A percentile compares a stretch with the other conserved stretches of the same genome.
These are phyloP conservation scores for Salix koriyanagi DNA, from an alignment of 345 rosid species.

Conservation along the genomic window DNA sequence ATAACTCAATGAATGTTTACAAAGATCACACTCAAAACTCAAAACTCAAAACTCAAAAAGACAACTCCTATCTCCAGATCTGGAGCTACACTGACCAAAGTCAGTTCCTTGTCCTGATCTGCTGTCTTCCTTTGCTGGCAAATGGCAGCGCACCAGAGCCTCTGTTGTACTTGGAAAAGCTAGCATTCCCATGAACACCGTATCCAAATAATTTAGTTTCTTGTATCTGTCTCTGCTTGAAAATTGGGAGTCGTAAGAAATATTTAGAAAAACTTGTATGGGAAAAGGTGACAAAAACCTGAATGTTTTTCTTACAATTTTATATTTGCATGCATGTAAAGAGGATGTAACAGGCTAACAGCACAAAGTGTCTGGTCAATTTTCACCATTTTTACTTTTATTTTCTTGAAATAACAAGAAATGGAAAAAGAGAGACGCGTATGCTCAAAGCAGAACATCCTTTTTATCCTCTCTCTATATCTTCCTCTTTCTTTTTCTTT, in stretches of 20 bases:
- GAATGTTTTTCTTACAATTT: slow-evolving; percentile 14
- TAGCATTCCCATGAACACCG: slow-evolving; percentile 8
- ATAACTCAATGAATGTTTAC: background rate
- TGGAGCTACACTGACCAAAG: background rate
- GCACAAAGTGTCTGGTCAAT: background rate
- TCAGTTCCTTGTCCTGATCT: background rate
- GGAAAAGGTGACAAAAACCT: slow-evolving; percentile 21
- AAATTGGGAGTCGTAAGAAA: background rate
- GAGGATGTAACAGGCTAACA: slow-evolving; percentile 5
- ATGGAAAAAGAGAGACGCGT: slow-evolving; percentile 33
- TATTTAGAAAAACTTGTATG: slow-evolving; percentile 10
- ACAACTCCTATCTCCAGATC: background rate
- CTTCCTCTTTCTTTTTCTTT: background rate
- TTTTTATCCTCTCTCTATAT: slow-evolving; percentile 11
- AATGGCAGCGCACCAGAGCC: background rate
- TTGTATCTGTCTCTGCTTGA: slow-evolving; percentile 3
- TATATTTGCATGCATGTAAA: slow-evolving; percentile 30
- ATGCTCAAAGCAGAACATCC: slow-evolving; percentile 35
- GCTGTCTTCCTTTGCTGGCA: background rate
- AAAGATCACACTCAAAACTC: slow-evolving; percentile 7
- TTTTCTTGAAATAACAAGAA: background rate
- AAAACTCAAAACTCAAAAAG: background rate
- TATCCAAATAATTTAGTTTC: slow-evolving; percentile 18
- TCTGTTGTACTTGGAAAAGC: slow-evolving; percentile 12
- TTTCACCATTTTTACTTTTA: slow-evolving; percentile 1